These are phyloP conservation scores for Adansonia digitata DNA, from an alignment of 345 rosid species.

Conservation along the genomic window DNA sequence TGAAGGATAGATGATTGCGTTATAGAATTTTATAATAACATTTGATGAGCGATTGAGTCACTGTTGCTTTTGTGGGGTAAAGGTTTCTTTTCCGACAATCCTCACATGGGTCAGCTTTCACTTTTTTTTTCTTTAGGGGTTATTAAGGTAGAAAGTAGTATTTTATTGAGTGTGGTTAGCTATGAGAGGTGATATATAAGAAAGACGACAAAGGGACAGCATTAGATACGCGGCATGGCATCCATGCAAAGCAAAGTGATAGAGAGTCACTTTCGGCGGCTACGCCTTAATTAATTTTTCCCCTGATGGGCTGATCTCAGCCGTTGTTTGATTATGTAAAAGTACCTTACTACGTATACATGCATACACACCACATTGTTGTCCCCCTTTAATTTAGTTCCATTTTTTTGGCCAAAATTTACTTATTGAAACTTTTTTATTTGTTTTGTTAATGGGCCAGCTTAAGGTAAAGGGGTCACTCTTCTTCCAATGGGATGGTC, in stretches of 20 bases:
- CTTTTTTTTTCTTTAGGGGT: background rate
- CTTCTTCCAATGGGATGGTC: background rate
- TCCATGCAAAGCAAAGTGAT: background rate
- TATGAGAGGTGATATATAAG: background rate
- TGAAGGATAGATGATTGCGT: too few species aligned
- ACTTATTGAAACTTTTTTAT: background rate
- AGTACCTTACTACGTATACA: background rate
- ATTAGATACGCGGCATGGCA: background rate
- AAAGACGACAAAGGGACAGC: background rate
- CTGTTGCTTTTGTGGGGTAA: background rate
- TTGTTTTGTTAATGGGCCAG: background rate
- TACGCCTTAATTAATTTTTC: background rate
- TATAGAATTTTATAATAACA: too few species aligned
- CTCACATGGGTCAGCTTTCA: conserved; percentile 21
- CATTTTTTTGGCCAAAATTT: too few species aligned
- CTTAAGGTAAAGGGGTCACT: background rate
- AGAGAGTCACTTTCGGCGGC: background rate
- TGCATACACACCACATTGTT: background rate
- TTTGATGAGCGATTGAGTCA: too few species aligned
- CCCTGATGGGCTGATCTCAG: background rate
- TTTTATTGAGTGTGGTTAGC: background rate
- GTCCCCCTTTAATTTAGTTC: background rate
- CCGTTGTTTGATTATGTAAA: background rate
- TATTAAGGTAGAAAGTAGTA: background rate
- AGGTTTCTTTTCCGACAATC: conserved; percentile 7